Evolutionary conservation across 129 eudicot genomes (phyloP), one percentile per base, ranked within the genome.

Genomic region (Rutidosis leptorrhynchoides): DNA sequence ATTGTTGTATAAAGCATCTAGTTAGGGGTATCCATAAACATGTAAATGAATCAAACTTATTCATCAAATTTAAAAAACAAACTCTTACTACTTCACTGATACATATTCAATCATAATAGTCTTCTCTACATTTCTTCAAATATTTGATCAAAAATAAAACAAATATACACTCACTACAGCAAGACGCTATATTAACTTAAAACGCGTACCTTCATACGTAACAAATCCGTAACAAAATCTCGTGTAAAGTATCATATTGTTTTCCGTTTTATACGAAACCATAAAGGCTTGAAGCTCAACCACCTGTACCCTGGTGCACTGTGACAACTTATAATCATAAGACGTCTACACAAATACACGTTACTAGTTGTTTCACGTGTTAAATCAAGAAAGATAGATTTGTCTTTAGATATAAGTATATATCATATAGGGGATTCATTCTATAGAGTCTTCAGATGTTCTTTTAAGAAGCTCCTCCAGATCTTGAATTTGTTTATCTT

Each of bases 401-500:
- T 58, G 20, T 59, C 58, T 59, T 70, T 30, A 69, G 7, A 21
- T 28, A 30, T 12, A 55, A 46, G 9, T 9, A 48, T 46, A 70
- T 37, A 53, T 23, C 30, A 12, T 10, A 26, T 42, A 43, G 11
- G 1, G 6, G n/a, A 15, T 59, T 75, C 69, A 32, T 29, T 67
- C 74, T 49, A 19, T 60, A 52, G 27, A 24, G 67, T 79, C 73
- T 32, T 80, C 83, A 24, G 72, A 60, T 28, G 74, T 67, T 17
- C 48, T 68, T 65, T 71, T 73, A 74, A 84, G 79, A 48, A 81
- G 74, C 33, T 73, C 81, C 80, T 88, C 88, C 65, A 88, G 61
- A 45, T 86, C 80, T 62, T 72, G 83, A 64, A 89, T 76, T 68
- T 80, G 86, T 71, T 78, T 86, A 76, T 94, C 95, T 70, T 79